Evolutionary conservation across 1,139 yeast species (phyloP).

Genomic region (Candida anutae): DNA sequence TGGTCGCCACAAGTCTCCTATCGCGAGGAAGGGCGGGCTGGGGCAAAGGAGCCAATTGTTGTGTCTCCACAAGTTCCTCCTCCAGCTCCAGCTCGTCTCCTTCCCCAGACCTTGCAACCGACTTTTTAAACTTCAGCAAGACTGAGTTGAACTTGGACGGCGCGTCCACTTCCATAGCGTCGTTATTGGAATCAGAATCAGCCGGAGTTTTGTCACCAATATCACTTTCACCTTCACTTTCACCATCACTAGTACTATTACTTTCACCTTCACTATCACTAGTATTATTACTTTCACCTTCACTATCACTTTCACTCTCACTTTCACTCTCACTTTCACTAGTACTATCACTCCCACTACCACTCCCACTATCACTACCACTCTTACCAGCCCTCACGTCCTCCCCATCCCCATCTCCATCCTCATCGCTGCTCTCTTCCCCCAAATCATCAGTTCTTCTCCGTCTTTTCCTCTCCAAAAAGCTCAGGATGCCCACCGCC

Average conservation of each 20-base stretch:
- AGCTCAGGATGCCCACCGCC: slow-evolving; percentile 1
- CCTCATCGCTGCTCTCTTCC: no score
- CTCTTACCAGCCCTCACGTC: slow-evolving; percentile 9
- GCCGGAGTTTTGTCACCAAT: neutral
- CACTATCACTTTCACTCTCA: slow-evolving; percentile 9
- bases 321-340: slow-evolving; percentile 6
- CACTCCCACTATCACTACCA: slow-evolving; percentile 9
- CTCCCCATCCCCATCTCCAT: slow-evolving; percentile 6
- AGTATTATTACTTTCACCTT: slow-evolving; percentile 7
- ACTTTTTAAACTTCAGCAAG: slow-evolving; percentile 1
- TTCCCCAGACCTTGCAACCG: neutral
- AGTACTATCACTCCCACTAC: slow-evolving; percentile 9
- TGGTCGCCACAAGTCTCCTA: slow-evolving; percentile 28
- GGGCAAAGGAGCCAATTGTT: slow-evolving; percentile 71
- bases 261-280: slow-evolving; percentile 8
- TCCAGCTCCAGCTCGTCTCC: slow-evolving; percentile 13
- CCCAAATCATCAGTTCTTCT: slow-evolving; percentile 7
- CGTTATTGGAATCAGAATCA: slow-evolving; percentile 1
- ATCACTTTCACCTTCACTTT: slow-evolving; percentile 1
- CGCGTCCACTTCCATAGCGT: slow-evolving; percentile 4
- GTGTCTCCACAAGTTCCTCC: slow-evolving; percentile 24
- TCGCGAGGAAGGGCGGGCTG: slow-evolving; percentile 66
- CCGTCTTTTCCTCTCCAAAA: slow-evolving; percentile 10
- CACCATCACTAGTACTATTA: slow-evolving; percentile 5
- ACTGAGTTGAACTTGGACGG: neutral